These are phyloP conservation scores for Ophiostoma novo-ulmi DNA, from an alignment of 2,329 filamentous ascomycete genomes.

Conservation along the genomic window DNA sequence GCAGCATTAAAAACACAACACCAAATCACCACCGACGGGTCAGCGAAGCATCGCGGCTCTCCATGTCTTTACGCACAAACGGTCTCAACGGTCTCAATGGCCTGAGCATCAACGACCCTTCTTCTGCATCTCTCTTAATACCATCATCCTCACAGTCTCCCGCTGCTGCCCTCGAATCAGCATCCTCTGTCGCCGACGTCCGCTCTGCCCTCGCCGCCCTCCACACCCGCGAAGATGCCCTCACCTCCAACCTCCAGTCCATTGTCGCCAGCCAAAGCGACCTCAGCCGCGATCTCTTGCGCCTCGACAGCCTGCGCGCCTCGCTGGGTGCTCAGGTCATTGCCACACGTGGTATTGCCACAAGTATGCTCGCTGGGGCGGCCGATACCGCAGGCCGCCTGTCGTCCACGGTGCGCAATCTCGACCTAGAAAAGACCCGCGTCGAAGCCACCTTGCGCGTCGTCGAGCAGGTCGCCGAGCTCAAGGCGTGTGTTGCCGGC, in stretches of 20 bases:
- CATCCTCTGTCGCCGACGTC: slow-evolving; percentile 71
- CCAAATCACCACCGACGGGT: not conserved
- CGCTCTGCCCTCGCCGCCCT: slow-evolving; percentile 70
- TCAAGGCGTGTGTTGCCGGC: slow-evolving; percentile 92
- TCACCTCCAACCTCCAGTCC: slow-evolving; percentile 41
- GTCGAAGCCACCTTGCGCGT: slow-evolving; percentile 87
- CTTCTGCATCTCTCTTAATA: not conserved
- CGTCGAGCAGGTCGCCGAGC: slow-evolving; percentile 92
- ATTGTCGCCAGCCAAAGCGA: slow-evolving; percentile 41
- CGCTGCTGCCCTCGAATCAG: slow-evolving; percentile 53
- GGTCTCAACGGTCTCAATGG: not conserved
- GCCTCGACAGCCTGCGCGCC: slow-evolving; percentile 83
- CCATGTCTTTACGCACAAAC: not conserved
- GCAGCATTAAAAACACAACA: not conserved
- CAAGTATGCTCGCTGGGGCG: slow-evolving; percentile 83
- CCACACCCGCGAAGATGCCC: slow-evolving; percentile 66
- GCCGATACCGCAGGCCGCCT: slow-evolving; percentile 80
- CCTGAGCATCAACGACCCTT: not conserved
- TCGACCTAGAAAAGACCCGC: slow-evolving; percentile 86
- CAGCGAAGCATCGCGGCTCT: not conserved
- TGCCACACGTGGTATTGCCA: slow-evolving; percentile 75
- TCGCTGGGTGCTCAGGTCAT: slow-evolving; percentile 83
- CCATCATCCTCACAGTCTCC: not conserved
- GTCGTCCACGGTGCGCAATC: slow-evolving; percentile 75
- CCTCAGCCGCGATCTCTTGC: slow-evolving; percentile 76